Evolutionary conservation across 2,329 filamentous ascomycete genomes (phyloP), one percentile per base, ranked within the genome.

Genomic region (Phaeosphaeria sp.): DNA sequence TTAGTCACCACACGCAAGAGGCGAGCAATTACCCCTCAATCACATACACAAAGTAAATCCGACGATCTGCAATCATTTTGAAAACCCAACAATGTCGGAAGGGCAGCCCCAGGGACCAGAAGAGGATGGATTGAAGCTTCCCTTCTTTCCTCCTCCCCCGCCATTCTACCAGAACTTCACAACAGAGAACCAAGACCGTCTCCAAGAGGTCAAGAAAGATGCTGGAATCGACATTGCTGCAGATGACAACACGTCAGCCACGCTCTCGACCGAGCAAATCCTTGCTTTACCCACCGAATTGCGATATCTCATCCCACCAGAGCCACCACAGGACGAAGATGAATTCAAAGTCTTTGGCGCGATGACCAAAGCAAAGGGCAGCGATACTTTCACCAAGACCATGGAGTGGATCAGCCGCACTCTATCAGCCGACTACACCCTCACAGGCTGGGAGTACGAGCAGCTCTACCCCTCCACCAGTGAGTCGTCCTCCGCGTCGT

Each of bases 161-260:
- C 89, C 90, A 0, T 96, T 97, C 80, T 98, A 91, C 88, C 89
- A 90, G 66, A 85, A 91, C 75, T 98, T 98, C 78, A 97, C 92
- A 0, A 77, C 87, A 2, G 87, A 90, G 25, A 96, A 94, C 72
- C 71, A 91, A 51, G 79, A 86, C 15, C 87, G 86, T 48, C 78
- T 91, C 22, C 78, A 83, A 55, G 72, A 83, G 40, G 73, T 84
- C 52, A 83, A 83, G 64, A 77, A 76, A 22, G 74, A 79, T 18
- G 60, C 55, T 30, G 54, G 21, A 11, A 17, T 50, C 39, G 52
- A 55, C 13, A 45, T 49, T 11, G 46, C 49, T 8, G 60, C 58
- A 48, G 55, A 57, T 13, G 54, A 74, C 15, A 47, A 49, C 15
- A 47, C 27, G 6, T 55, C 59, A 1, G 51, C 57, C 2, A 56